Percentiles rank a stretch among this genome's conserved stretches.
Conservation (phyloP, 176 grass and related monocot genomes). For the Oryza officinalis region DNA sequence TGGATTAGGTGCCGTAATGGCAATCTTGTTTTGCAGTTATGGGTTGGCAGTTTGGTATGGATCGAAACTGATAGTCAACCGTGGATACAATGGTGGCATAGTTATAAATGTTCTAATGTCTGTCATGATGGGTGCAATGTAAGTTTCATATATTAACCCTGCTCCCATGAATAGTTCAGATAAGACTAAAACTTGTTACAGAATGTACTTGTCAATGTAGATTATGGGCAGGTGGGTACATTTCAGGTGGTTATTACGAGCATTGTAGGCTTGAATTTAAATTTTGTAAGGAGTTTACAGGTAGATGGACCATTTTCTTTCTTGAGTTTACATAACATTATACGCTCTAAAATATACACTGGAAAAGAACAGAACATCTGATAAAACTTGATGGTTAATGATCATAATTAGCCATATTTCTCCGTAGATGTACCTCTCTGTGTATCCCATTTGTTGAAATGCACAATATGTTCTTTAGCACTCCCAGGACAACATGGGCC, state of each 20-base stretch:
- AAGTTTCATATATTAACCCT: conserved; percentile 41
- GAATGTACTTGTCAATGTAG: background rate
- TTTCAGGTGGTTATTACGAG: background rate
- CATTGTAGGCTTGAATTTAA: background rate
- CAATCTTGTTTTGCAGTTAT: conserved; percentile 69
- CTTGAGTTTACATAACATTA: background rate
- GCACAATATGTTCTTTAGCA: background rate
- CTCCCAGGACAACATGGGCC: background rate
- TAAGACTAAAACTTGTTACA: background rate
- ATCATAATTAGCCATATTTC: background rate
- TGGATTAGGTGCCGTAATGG: conserved; percentile 55
- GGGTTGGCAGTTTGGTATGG: conserved; percentile 83
- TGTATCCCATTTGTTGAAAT: background rate
- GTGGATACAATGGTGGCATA: conserved; percentile 78
- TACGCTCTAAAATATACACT: background rate
- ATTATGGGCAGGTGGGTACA: background rate
- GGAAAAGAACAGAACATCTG: background rate
- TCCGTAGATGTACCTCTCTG: background rate
- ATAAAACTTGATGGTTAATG: background rate
- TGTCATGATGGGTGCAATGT: conserved; percentile 75
- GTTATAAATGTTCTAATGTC: conserved; percentile 67
- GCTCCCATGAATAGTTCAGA: background rate
- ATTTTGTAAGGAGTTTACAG: background rate
- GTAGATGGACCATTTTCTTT: background rate
- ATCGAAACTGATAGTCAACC: conserved; percentile 60